These are phyloP conservation scores for Dunaliella primolecta DNA, from an alignment of 139 green algal species.

Conservation along the genomic window DNA sequence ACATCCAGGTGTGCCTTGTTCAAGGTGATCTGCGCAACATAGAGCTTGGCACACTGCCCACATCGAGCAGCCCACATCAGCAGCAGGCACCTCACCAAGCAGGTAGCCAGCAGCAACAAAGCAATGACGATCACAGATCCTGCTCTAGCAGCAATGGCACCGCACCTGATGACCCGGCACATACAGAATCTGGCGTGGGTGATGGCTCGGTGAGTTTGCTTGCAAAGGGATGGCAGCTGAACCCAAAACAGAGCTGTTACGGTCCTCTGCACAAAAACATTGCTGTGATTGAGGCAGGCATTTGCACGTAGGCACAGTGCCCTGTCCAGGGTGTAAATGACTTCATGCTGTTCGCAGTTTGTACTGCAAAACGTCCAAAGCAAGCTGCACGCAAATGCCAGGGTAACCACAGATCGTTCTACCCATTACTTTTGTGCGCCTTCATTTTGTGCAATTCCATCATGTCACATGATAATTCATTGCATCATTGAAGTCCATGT, in stretches of 20 bases:
- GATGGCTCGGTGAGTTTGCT: neutral
- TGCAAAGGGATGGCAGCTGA: neutral
- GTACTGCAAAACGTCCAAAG: too few relatives aligned
- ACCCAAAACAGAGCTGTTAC: neutral
- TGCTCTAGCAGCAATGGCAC: neutral
- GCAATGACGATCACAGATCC: neutral
- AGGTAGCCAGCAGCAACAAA: neutral
- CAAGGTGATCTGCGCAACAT: conserved; percentile 31
- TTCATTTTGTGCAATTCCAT: too few relatives aligned
- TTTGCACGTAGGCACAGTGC: neutral
- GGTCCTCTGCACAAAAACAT: neutral
- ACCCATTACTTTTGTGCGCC: too few relatives aligned
- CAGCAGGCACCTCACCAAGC: neutral
- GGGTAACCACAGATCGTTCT: too few relatives aligned
- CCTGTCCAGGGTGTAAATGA: too few relatives aligned
- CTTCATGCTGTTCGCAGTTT: too few relatives aligned
- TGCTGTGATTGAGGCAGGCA: neutral
- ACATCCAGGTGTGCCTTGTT: conserved; percentile 24
- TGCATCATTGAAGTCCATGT: too few relatives aligned
- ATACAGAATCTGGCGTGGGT: neutral
- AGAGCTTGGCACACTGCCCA: neutral
- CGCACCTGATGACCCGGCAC: neutral
- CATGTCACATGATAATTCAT: too few relatives aligned
- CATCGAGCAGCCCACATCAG: neutral
- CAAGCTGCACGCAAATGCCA: neutral